A percentile compares a stretch with the other conserved stretches of the same genome.
These are phyloP conservation scores for Solanum paucissectum DNA, from an alignment of 257 asterid genomes.

Conservation along the genomic window DNA sequence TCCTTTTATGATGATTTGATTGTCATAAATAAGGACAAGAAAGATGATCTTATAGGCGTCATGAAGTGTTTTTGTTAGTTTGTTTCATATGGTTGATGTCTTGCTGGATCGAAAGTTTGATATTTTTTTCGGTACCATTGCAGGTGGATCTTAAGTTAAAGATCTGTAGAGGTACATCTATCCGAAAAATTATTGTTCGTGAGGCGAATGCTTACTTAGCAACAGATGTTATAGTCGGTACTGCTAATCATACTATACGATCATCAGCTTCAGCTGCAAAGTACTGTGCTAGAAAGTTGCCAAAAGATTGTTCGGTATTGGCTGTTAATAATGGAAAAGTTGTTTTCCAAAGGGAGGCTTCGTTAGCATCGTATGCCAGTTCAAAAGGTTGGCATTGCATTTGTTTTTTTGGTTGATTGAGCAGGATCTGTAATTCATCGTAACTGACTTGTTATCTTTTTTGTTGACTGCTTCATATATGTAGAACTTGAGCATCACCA, in stretches of 20 bases:
- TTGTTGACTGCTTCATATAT: constrained; percentile 4
- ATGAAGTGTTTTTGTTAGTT: background rate
- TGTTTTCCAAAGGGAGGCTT: constrained; percentile 50
- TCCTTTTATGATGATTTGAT: constrained; percentile 8
- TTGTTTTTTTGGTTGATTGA: background rate
- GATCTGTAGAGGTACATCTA: constrained; percentile 87
- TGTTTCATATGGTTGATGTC: background rate
- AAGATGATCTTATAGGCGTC: background rate
- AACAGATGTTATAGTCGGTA: constrained; percentile 63
- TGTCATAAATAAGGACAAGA: background rate
- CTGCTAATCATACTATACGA: constrained; percentile 53
- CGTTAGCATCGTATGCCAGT: constrained; percentile 19
- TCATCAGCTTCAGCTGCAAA: constrained; percentile 77
- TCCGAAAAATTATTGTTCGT: constrained; percentile 57
- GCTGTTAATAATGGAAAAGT: constrained; percentile 79
- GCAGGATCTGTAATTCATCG: background rate
- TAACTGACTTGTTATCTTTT: background rate
- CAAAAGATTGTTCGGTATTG: constrained; percentile 54
- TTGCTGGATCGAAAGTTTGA: background rate
- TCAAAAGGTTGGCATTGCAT: constrained; percentile 37
- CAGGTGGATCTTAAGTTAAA: constrained; percentile 93
- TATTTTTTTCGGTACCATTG: background rate
- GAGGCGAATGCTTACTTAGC: constrained; percentile 74
- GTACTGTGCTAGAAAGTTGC: constrained; percentile 67
- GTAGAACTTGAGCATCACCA: constrained; percentile 53